Conservation (phyloP, 768 basidiomycete species). For the Phanerochaete carnosa region DNA sequence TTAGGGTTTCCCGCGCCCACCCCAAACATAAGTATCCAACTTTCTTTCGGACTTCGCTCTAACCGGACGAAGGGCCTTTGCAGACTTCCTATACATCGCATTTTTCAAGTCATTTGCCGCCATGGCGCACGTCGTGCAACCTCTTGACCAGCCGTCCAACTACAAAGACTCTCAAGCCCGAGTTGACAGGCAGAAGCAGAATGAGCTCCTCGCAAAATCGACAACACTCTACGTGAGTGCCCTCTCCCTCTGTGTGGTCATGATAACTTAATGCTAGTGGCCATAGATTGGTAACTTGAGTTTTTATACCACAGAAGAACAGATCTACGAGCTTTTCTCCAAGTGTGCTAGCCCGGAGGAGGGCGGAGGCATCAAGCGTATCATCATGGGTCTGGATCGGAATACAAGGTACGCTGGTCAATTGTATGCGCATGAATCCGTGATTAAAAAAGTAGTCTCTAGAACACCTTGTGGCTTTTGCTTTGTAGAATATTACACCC, state of each 20-base stretch:
- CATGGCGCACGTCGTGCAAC: conserved; percentile 83
- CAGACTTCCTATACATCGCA: conserved; percentile 3
- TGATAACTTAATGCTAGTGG: conserved; percentile 66
- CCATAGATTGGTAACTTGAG: conserved; percentile 85
- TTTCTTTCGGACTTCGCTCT: neutral
- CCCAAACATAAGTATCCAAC: neutral
- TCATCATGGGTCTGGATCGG: conserved; percentile 93
- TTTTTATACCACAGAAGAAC: conserved; percentile 94
- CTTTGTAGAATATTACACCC: conserved; percentile 95
- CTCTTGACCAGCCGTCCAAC: conserved; percentile 92
- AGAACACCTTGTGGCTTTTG: conserved; percentile 95
- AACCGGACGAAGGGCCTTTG: neutral
- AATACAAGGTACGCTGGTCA: conserved; percentile 63
- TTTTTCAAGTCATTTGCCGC: conserved; percentile 5
- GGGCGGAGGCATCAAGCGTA: conserved; percentile 87
- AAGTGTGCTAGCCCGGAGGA: conserved; percentile 88
- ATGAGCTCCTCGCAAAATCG: conserved; percentile 78
- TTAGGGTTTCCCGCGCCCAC: conserved; percentile 7
- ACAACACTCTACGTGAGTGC: conserved; percentile 85
- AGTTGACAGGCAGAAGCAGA: conserved; percentile 74
- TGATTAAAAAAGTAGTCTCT: neutral
- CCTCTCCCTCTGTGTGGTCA: neutral
- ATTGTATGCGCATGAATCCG: neutral
- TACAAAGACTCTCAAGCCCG: conserved; percentile 93
- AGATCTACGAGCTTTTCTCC: conserved; percentile 90